Evolutionary conservation across 768 basidiomycete species (phyloP).

Genomic region (Leccinum truebloodii): DNA sequence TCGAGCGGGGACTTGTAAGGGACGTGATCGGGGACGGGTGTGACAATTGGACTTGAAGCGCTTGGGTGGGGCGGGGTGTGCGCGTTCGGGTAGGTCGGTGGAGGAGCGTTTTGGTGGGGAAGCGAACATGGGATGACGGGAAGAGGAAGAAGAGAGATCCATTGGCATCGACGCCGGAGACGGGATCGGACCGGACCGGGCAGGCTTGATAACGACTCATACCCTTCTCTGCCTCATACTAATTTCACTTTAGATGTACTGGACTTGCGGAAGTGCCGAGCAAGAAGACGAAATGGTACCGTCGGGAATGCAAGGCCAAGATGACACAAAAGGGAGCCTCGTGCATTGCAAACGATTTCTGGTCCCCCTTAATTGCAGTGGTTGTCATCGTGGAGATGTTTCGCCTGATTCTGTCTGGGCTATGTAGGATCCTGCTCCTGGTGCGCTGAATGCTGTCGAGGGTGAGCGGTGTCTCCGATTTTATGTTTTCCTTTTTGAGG

Average conservation of each 20-base stretch:
- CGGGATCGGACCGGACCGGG: constrained; percentile 16
- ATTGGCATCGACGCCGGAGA: constrained; percentile 14
- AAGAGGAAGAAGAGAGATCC: background rate
- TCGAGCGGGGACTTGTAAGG: constrained; percentile 5
- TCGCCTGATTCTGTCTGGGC: constrained; percentile 85
- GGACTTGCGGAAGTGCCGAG: constrained; percentile 59
- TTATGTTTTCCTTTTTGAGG: constrained; percentile 68
- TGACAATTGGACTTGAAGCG: constrained; percentile 29
- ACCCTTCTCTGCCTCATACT: background rate
- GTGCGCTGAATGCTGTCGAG: constrained; percentile 64
- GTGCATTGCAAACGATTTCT: constrained; percentile 58
- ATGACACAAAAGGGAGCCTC: constrained; percentile 43
- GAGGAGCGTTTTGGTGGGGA: constrained; percentile 34
- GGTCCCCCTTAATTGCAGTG: constrained; percentile 63
- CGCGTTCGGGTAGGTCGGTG: constrained; percentile 14
- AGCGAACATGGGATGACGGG: constrained; percentile 13
- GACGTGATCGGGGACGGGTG: constrained; percentile 29
- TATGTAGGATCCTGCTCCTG: constrained; percentile 80
- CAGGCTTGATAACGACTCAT: constrained; percentile 39
- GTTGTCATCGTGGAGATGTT: constrained; percentile 74
- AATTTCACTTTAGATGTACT: constrained; percentile 78
- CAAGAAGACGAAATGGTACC: constrained; percentile 65
- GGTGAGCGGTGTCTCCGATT: constrained; percentile 57
- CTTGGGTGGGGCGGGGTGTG: constrained; percentile 26
- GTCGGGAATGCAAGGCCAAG: constrained; percentile 56